phyloP scores from a whole-genome alignment of 495 filamentous ascomycete genomes.

The Talaromyces borbonicus region DNA sequence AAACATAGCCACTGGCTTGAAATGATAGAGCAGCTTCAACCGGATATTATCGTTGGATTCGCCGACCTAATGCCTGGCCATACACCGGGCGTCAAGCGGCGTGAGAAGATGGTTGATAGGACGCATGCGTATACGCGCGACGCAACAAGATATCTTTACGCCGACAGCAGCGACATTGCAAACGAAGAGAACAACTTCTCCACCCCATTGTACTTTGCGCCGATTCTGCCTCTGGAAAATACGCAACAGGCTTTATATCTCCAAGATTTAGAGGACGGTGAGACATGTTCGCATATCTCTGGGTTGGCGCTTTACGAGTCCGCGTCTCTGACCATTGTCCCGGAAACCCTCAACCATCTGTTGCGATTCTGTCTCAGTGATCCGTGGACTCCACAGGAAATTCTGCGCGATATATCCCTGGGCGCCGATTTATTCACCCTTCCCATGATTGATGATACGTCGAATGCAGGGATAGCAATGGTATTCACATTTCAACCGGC shows the following conservation, averaged over 20 bases:
- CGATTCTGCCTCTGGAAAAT: slow-evolving; percentile 66
- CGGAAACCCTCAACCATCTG: slow-evolving; percentile 43
- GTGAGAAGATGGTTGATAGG: slow-evolving; percentile 74
- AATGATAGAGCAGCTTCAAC: slow-evolving; percentile 49
- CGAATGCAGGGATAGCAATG: slow-evolving; percentile 81
- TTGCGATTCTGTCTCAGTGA: slow-evolving; percentile 63
- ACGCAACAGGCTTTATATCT: slow-evolving; percentile 69
- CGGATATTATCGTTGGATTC: slow-evolving; percentile 73
- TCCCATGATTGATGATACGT: slow-evolving; percentile 59
- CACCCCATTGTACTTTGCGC: slow-evolving; percentile 56
- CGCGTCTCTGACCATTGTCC: slow-evolving; percentile 55
- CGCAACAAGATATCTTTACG: slow-evolving; percentile 42
- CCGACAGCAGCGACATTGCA: slow-evolving; percentile 22
- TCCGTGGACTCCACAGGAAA: slow-evolving; percentile 51
- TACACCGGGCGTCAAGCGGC: slow-evolving; percentile 54
- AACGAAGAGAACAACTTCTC: slow-evolving; percentile 20
- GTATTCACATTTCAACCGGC: slow-evolving; percentile 68
- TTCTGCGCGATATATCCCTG: slow-evolving; percentile 60
- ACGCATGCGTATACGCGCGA: slow-evolving; percentile 61
- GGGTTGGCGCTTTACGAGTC: slow-evolving; percentile 79
- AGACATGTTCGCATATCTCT: slow-evolving; percentile 44
- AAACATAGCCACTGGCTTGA: slow-evolving; percentile 56
- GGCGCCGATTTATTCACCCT: slow-evolving; percentile 75
- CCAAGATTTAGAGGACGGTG: slow-evolving; percentile 48
- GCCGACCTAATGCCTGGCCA: slow-evolving; percentile 60